A percentile compares a stretch with the other conserved stretches of the same genome.
Evolutionary conservation across 139 green algal species (phyloP).

Genomic region (Chlamydomonas incerta): DNA sequence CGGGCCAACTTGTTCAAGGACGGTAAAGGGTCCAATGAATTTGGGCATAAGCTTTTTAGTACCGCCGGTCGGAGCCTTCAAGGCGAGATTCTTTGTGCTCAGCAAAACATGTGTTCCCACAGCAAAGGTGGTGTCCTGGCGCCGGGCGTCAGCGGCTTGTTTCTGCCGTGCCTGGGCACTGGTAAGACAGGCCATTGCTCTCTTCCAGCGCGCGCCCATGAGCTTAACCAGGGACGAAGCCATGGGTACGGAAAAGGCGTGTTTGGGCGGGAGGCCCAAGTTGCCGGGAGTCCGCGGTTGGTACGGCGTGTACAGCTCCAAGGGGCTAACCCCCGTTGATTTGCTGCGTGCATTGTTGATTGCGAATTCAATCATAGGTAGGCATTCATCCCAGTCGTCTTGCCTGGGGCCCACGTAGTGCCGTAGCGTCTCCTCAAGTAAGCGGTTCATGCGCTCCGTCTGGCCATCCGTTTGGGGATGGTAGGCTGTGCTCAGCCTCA

Average conservation of each 20-base stretch:
- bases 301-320: no score
- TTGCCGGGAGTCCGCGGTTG: no score
- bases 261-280: no score
- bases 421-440: slow-evolving; percentile 69
- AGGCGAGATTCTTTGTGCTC: no score
- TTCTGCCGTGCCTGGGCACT: slow-evolving; percentile 40
- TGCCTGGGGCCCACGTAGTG: slow-evolving; percentile 35
- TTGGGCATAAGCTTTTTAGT: slow-evolving; percentile 48
- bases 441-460: slow-evolving; percentile 70
- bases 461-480: slow-evolving; percentile 68
- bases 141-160: neutral
- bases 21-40: slow-evolving; percentile 56
- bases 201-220: neutral
- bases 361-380: slow-evolving; percentile 10
- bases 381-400: slow-evolving; percentile 61
- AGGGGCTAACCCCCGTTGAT: no score
- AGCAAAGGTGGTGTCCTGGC: neutral
- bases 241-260: no score
- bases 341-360: no score
- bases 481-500: slow-evolving; percentile 23
- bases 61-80: slow-evolving; percentile 8
- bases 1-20: slow-evolving; percentile 1
- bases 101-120: slow-evolving; percentile 35
- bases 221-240: slow-evolving; percentile 14
- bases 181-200: slow-evolving; percentile 11